A percentile compares a stretch with the other conserved stretches of the same genome.
phyloP scores from a whole-genome alignment of 805 yeast species.

The Lipomyces sp. region DNA sequence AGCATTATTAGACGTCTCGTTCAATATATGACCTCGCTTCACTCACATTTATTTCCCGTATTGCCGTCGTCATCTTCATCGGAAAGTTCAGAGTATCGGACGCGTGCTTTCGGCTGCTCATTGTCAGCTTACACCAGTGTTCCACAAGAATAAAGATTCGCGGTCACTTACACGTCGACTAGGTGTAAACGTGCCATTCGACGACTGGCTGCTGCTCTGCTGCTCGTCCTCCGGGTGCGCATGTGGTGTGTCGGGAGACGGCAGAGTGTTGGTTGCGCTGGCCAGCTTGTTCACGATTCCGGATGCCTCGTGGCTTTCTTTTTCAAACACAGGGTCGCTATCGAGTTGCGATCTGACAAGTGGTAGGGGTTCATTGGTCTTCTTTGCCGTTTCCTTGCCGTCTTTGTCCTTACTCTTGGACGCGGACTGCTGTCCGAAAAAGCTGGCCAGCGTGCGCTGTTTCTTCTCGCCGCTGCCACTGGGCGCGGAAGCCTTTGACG shows the following conservation, averaged over 20 bases:
- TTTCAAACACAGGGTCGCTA: conserved; percentile 22
- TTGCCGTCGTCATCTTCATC: conserved; percentile 20
- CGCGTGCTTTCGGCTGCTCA: conserved; percentile 13
- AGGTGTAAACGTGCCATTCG: conserved; percentile 13
- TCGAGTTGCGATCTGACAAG: conserved; percentile 11
- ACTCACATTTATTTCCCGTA: conserved; percentile 29
- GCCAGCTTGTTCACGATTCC: background rate
- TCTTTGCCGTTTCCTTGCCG: background rate
- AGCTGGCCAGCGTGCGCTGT: conserved; percentile 26
- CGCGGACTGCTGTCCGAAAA: conserved; percentile 15
- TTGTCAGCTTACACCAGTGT: background rate
- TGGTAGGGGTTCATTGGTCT: background rate
- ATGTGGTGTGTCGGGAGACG: background rate
- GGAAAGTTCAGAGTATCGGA: conserved; percentile 21
- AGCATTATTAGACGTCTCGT: background rate
- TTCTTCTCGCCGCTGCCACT: conserved; percentile 5
- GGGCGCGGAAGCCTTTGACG: too few relatives aligned
- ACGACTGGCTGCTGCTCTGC: conserved; percentile 8
- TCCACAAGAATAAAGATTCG: background rate
- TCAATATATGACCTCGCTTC: conserved; percentile 9
- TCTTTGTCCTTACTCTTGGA: background rate
- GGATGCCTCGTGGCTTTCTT: conserved; percentile 1
- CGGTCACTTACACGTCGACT: conserved; percentile 7
- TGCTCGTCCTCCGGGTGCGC: conserved; percentile 4
- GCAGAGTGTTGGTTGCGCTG: background rate